Base-by-base conservation (phyloP, 2,329 filamentous ascomycete species). In the Fusarium sp. region DNA sequence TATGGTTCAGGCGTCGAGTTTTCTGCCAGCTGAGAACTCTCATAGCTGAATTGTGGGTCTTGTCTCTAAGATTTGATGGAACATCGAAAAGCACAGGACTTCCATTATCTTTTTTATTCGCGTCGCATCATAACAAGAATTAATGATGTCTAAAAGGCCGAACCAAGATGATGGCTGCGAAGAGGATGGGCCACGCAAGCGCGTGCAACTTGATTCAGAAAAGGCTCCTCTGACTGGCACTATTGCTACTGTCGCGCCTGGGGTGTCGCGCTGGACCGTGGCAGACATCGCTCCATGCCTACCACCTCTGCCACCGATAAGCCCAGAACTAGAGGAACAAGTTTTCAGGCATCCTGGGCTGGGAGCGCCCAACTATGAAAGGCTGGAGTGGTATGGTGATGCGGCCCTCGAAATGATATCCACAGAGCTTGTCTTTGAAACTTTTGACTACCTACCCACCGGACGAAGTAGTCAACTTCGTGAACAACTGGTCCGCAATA, bases 331-430 rank as follows among this genome's bases (percentile, higher is more conserved):
- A 23, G 88, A 91, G 74, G 83, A 82, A 31, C 87, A 90, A 21
- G 89, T 90, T 16, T 92, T 95, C 76, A 93, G 88, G 2, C 93
- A 95, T 75, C 83, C 86, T 3, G 90, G 89, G 3, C 78, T 84
- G 60, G 77, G 76, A 7, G 69, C 64, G 3, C 74, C 77, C 31
- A 81, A 80, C 76, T 98, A 98, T 80, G 95, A 98, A 77, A 89
- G 90, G 23, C 88, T 98, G 11, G 95, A 98, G 81, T 94, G 95
- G 83, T 86, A 97, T 12, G 95, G 95, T 11, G 95, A 98, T 79
- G 92, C 93, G 25, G 95, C 95, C 76, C 85, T 97, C 57, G 93
- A 97, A 77, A 83, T 94, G 57, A 90, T 94, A 51, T 89, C 94
- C 10, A 91, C 93, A 0, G 88, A 90, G 23, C 86, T 97, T 57